Base-by-base conservation (phyloP, 306 rosid genomes). In the Cucumis melo region DNA sequence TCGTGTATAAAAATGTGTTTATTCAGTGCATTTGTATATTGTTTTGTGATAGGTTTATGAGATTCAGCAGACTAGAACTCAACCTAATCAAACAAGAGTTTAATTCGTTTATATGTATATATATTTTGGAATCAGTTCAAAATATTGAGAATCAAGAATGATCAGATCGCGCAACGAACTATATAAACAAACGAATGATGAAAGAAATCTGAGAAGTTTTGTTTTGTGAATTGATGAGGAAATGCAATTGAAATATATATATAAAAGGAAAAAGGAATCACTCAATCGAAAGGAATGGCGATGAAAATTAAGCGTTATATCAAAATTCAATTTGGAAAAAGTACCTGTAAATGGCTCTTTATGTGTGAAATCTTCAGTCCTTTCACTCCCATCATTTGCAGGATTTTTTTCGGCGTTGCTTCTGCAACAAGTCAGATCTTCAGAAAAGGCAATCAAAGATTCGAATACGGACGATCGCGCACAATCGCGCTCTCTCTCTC, bases 331-430 rank as follows among this genome's bases (percentile, higher is more conserved):
- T 4, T 51, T 2, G 1, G 17, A 2, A 12, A 36, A 34, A 17
- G 71, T 50, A 91, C 95, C 97, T 91, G 97, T 42, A 91, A 91
- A 83, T 91, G 97, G 84, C 97, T 91, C 80, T 91, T 91, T 78
- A 91, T 63, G 59, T 91, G 97, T 56, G 92, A 87, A 79, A 91
- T 91, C 77, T 79, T 80, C 29, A 91, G 78, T 65, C 88, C 97
- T 76, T 84, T 85, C 53, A 87, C 90, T 71, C 83, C 80, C 97
- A 91, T 91, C 79, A 74, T 81, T 88, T 85, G 89, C 87, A 91
- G 79, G 77, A 91, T 89, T 7, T 82, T 80, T 73, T 87, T 91
- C 24, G 97, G 97, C 0, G 92, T 91, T 73, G 97, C 95, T 81
- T 84, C 97, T 91, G 85, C 84, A 84, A 78, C 81, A 77, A 23